Base-by-base conservation (phyloP, 2,329 filamentous ascomycete species). In the Beauveria pseudobassiana region DNA sequence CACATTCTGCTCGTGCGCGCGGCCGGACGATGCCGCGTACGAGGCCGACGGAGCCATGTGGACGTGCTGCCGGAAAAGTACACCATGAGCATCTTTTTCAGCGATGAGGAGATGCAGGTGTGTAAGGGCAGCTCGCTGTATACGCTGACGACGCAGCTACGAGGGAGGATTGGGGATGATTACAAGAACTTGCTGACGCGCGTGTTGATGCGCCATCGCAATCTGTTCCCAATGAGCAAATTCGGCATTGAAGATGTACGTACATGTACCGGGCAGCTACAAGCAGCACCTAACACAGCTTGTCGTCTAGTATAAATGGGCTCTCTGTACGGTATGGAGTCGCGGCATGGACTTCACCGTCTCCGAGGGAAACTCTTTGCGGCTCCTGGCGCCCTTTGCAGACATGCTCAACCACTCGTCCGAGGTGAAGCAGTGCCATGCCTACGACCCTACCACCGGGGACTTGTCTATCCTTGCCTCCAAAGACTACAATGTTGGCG, bases 341-440 rank as follows among this genome's bases (percentile, higher is more conserved):
- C 73, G 72, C 65, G 70, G 66, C 48, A 74, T 75, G 71, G 70
- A 73, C 64, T 72, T 74, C 67, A 64, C 58, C 14, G 22, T 60
- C 49, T n/a, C 56, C 10, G 43, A 42, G 14, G 43, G 22, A 3
- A 46, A 45, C 9, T 50, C 61, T 0, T n/a, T 56, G 9, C 61
- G 61, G 1, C 42, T 63, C 10, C 6, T 74, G 62, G 71, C 71
- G 55, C 73, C 72, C 40, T 73, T 73, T 50, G 72, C 72, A 56
- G 72, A 74, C 64, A 74, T 74, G 72, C 64, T 74, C 55, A 74
- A 74, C 67, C 72, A 74, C 68, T 71, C 70, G 20, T 63, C 67
- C 64, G 68, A 71, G 30, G 70, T 69, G 40, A 68, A 69, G 67
- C 69, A 72, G 64, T 74, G 72, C 61, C 72, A 75, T 64, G 69